A percentile compares a stretch with the other conserved stretches of the same genome.
Conservation (phyloP, 805 yeast genomes). For the Monosporozyma siamensis region DNA sequence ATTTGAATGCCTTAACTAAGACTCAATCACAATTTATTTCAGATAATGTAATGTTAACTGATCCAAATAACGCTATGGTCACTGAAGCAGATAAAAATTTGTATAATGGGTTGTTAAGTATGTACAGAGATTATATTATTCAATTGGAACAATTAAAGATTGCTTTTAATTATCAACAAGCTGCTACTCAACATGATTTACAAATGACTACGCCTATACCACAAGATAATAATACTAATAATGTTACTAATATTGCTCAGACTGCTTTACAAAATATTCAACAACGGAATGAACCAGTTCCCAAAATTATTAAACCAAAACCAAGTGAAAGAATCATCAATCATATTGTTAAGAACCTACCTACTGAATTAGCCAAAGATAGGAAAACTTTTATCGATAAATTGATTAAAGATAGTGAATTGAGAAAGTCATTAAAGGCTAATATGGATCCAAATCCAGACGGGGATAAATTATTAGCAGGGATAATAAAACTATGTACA, state of each 20-base stretch:
- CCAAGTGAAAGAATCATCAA: constrained; percentile 10
- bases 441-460: constrained; percentile 1
- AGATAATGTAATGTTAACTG: constrained; percentile 21
- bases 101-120: constrained; percentile 22
- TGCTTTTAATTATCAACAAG: not conserved
- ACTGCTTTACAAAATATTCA: not conserved
- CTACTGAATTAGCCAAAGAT: constrained; percentile 18
- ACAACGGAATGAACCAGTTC: constrained; percentile 1
- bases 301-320: not conserved
- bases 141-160: constrained; percentile 15
- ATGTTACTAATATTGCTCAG: not conserved
- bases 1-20: constrained; percentile 15
- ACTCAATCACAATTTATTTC: constrained; percentile 19
- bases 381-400: constrained; percentile 22
- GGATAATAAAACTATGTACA: constrained; percentile 17
- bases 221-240: not conserved
- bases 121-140: constrained; percentile 26
- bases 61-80: constrained; percentile 13
- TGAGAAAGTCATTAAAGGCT: constrained; percentile 6
- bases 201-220: not conserved
- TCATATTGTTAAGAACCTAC: constrained; percentile 18
- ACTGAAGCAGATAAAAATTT: constrained; percentile 24
- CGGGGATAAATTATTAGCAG: constrained; percentile 9
- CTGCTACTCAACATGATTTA: not conserved
- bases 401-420: constrained; percentile 7